These are phyloP conservation scores for Amphirosellinia nigrospora DNA, from an alignment of 495 filamentous ascomycete genomes.

Conservation along the genomic window DNA sequence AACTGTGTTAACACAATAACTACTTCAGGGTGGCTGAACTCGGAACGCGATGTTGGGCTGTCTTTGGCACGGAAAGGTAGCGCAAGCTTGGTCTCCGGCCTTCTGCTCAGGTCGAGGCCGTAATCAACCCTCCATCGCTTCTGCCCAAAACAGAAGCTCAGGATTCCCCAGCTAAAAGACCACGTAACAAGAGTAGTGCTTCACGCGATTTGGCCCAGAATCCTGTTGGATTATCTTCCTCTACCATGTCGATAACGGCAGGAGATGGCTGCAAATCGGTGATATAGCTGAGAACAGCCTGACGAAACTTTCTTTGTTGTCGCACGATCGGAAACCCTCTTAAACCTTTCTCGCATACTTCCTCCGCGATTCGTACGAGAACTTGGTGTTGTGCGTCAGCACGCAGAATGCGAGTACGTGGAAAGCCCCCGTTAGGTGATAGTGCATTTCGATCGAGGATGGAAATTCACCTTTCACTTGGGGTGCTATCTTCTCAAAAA, in stretches of 20 bases:
- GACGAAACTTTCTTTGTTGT: constrained; percentile 41
- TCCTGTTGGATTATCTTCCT: constrained; percentile 31
- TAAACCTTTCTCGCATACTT: constrained; percentile 48
- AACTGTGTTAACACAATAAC: constrained; percentile 69
- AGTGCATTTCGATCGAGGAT: constrained; percentile 46
- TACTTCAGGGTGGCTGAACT: constrained; percentile 79
- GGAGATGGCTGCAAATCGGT: constrained; percentile 34
- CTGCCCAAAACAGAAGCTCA: constrained; percentile 59
- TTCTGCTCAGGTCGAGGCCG: constrained; percentile 57
- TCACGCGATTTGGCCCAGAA: constrained; percentile 45
- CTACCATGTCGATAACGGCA: constrained; percentile 43
- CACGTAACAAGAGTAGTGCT: constrained; percentile 62
- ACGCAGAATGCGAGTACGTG: constrained; percentile 51
- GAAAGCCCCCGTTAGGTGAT: constrained; percentile 43
- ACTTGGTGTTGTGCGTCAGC: constrained; percentile 41
- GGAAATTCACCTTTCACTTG: constrained; percentile 36
- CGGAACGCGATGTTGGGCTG: constrained; percentile 64
- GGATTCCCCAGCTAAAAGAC: constrained; percentile 62
- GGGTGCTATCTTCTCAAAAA: constrained; percentile 43
- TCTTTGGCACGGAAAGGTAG: constrained; percentile 77
- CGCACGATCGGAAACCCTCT: constrained; percentile 47
- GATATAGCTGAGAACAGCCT: constrained; percentile 53
- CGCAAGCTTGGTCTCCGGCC: constrained; percentile 58
- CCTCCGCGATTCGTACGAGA: constrained; percentile 34
- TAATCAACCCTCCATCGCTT: constrained; percentile 75